A percentile compares a stretch with the other conserved stretches of the same genome.
phyloP scores from a whole-genome alignment of 2,329 filamentous ascomycete genomes.

The Phoma sp. region DNA sequence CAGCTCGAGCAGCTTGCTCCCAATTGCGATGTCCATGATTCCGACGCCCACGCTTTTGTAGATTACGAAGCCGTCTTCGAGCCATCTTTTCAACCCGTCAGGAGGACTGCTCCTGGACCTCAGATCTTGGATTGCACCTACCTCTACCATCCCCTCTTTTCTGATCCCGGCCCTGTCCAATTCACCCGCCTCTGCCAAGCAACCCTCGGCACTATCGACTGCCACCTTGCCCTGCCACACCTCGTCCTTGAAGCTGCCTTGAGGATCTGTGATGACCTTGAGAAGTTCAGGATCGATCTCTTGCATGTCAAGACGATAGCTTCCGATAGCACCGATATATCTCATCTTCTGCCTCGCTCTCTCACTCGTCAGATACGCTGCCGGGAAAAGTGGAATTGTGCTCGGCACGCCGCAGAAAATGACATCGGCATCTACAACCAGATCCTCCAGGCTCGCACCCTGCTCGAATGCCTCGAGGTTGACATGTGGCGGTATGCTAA shows the following conservation, averaged over 20 bases:
- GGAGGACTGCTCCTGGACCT: slow-evolving; percentile 27
- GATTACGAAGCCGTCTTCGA: slow-evolving; percentile 50
- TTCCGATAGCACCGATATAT: slow-evolving; percentile 39
- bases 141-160: slow-evolving; percentile 20
- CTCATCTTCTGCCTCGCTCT: slow-evolving; percentile 15
- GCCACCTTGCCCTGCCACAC: slow-evolving; percentile 17
- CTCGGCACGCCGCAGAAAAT: slow-evolving; percentile 60
- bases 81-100: slow-evolving; percentile 22
- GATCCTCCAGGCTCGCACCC: slow-evolving; percentile 26
- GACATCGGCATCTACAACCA: slow-evolving; percentile 47
- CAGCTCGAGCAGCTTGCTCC: slow-evolving; percentile 28
- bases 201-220: slow-evolving; percentile 48
- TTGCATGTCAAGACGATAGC: slow-evolving; percentile 52
- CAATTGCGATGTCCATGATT: slow-evolving; percentile 58
- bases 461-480: background rate
- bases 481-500: slow-evolving; percentile 1
- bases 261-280: slow-evolving; percentile 20
- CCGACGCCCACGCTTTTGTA: slow-evolving; percentile 61
- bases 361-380: slow-evolving; percentile 37
- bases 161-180: slow-evolving; percentile 50
- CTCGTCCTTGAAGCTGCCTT: background rate
- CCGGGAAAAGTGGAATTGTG: slow-evolving; percentile 52
- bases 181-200: slow-evolving; percentile 56
- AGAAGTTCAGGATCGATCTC: slow-evolving; percentile 56
- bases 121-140: slow-evolving; percentile 8